A percentile compares a stretch with the other conserved stretches of the same genome.
Conservation (phyloP, 441 rosid genomes). For the Adansonia grandidieri region DNA sequence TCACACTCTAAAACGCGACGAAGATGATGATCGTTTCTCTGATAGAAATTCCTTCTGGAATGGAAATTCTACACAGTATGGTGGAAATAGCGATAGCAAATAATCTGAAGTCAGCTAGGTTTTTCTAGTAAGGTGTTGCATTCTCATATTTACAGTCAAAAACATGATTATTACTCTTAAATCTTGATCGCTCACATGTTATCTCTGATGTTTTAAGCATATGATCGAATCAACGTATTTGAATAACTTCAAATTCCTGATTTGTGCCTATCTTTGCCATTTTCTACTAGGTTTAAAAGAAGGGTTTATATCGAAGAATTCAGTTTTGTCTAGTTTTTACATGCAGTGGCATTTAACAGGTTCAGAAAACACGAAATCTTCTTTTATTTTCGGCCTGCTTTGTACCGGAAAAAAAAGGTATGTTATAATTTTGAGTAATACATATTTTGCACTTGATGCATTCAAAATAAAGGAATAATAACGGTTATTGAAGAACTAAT, state of each 20-base stretch:
- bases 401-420: no score
- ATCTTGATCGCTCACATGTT: neutral
- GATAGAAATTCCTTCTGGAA: constrained; percentile 84
- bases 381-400: no score
- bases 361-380: no score
- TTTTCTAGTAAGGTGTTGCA: neutral
- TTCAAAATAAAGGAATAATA: no score
- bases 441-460: no score
- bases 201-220: neutral
- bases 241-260: neutral
- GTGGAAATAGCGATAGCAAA: constrained; percentile 50
- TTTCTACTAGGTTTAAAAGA: neutral
- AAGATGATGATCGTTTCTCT: constrained; percentile 59
- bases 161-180: neutral
- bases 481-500: no score
- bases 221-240: neutral
- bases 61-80: constrained; percentile 88
- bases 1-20: constrained; percentile 76
- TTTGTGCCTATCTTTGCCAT: neutral
- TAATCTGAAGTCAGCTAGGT: constrained; percentile 22
- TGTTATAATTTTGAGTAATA: no score
- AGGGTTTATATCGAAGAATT: neutral
- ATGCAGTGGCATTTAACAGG: no score
- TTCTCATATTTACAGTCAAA: neutral
- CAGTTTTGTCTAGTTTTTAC: no score